Conservation (phyloP, 768 basidiomycete genomes). For the Suillus ampliporus region DNA sequence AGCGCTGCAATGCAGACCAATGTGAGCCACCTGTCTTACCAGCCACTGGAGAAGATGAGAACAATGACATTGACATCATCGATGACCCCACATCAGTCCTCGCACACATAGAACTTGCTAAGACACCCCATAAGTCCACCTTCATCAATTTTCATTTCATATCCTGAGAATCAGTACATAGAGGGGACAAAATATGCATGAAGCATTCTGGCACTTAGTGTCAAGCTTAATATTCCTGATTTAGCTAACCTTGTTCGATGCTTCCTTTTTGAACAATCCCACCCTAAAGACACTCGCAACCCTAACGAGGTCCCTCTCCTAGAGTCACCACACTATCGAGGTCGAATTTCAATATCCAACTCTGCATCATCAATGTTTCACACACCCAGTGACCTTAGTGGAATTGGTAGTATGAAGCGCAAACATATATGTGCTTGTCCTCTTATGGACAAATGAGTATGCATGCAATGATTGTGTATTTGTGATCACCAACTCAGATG, state of each 20-base stretch:
- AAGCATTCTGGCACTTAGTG: constrained; percentile 15
- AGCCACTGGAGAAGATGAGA: constrained; percentile 11
- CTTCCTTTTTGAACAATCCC: constrained; percentile 33
- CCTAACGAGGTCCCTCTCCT: constrained; percentile 20
- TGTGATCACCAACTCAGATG: constrained; percentile 18
- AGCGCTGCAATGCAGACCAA: constrained; percentile 1
- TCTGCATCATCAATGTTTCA: constrained; percentile 11
- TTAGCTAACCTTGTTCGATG: constrained; percentile 28
- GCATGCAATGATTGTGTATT: constrained; percentile 37
- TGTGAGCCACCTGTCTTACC: neutral
- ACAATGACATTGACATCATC: constrained; percentile 12
- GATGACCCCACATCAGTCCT: constrained; percentile 9
- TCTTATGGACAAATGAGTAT: constrained; percentile 31
- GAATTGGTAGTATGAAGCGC: constrained; percentile 33
- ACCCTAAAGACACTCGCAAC: constrained; percentile 19
- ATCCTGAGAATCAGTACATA: constrained; percentile 5
- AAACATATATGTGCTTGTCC: constrained; percentile 34
- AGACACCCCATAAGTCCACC: constrained; percentile 12
- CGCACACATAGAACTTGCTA: constrained; percentile 17
- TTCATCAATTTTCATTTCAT: neutral
- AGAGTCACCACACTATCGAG: constrained; percentile 14
- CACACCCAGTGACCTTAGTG: constrained; percentile 40
- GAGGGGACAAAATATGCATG: constrained; percentile 22
- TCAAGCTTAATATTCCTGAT: constrained; percentile 13
- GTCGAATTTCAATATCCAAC: constrained; percentile 10